These are phyloP conservation scores for Metarhizium brunneum DNA, from an alignment of 2,329 filamentous ascomycete genomes.

Conservation along the genomic window DNA sequence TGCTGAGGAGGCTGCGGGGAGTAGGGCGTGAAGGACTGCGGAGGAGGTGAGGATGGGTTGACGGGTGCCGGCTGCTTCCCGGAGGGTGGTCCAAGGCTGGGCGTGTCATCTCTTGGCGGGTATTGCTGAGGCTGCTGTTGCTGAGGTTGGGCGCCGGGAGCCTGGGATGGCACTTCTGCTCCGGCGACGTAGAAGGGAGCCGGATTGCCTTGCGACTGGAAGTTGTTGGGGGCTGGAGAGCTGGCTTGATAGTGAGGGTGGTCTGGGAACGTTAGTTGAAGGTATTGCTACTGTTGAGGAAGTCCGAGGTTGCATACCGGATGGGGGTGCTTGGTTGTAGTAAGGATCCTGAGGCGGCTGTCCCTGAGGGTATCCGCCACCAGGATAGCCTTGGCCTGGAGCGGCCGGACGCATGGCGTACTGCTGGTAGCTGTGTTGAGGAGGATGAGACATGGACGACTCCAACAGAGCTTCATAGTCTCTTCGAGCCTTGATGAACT, in stretches of 20 bases:
- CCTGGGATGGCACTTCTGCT: conserved; percentile 38
- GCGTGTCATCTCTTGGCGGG: conserved; percentile 42
- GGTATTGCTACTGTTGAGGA: neutral
- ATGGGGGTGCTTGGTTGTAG: conserved; percentile 51
- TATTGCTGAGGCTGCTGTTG: conserved; percentile 32
- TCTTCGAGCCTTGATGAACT: conserved; percentile 96
- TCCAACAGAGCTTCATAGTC: conserved; percentile 96
- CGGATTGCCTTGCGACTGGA: conserved; percentile 21
- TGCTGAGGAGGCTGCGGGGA: conserved; percentile 19
- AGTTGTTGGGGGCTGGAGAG: conserved; percentile 36
- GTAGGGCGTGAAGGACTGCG: conserved; percentile 35
- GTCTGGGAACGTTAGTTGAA: conserved; percentile 24
- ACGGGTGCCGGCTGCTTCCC: conserved; percentile 15
- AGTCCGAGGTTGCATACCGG: conserved; percentile 11
- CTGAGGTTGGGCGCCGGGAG: conserved; percentile 24
- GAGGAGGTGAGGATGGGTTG: conserved; percentile 41
- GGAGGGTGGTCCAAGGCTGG: conserved; percentile 26
- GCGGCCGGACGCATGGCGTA: conserved; percentile 46
- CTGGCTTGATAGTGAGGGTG: conserved; percentile 37
- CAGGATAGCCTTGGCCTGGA: conserved; percentile 35
- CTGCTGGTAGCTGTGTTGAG: conserved; percentile 67
- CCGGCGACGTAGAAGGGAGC: conserved; percentile 61
- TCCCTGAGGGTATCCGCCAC: conserved; percentile 31
- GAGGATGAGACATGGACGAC: conserved; percentile 91
- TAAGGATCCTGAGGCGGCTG: conserved; percentile 49